These are phyloP conservation scores for Biscogniauxia sp. DNA, from an alignment of 2,329 filamentous ascomycete species.

Conservation along the genomic window DNA sequence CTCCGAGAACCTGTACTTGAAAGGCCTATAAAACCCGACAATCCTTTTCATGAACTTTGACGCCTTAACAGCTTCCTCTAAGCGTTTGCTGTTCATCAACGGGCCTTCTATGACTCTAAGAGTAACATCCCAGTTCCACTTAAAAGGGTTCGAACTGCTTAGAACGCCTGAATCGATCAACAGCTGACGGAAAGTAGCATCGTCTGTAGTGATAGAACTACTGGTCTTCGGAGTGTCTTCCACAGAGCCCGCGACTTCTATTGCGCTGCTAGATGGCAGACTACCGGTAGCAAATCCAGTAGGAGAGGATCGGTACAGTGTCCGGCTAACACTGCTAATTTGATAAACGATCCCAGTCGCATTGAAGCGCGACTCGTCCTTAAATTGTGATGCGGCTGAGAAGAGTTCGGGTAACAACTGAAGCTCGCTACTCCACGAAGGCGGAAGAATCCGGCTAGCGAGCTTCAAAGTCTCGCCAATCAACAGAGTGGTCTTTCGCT, in stretches of 20 bases:
- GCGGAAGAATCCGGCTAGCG: conserved; percentile 79
- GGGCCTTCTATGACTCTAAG: conserved; percentile 90
- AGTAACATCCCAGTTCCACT: conserved; percentile 98
- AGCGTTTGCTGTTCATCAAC: conserved; percentile 80
- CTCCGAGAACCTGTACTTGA: conserved; percentile 93
- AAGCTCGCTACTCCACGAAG: conserved; percentile 76
- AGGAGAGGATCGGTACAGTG: conserved; percentile 75
- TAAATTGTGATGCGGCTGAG: conserved; percentile 69
- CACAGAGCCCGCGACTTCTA: conserved; percentile 47
- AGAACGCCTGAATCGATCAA: conserved; percentile 80
- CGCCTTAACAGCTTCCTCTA: conserved; percentile 91
- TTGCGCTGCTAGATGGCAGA: conserved; percentile 43
- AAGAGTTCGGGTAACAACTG: conserved; percentile 88
- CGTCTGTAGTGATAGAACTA: conserved; percentile 52
- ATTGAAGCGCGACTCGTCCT: conserved; percentile 69
- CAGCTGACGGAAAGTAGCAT: conserved; percentile 62
- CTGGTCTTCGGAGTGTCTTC: conserved; percentile 57
- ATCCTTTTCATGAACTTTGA: conserved; percentile 96
- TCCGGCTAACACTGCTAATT: conserved; percentile 95
- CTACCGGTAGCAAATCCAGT: conserved; percentile 39
- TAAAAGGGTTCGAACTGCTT: conserved; percentile 83
- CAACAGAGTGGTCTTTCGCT: conserved; percentile 84
- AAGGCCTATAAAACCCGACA: conserved; percentile 92
- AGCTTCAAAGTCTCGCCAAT: conserved; percentile 90
- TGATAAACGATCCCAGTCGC: conserved; percentile 94